Base-by-base conservation (phyloP, 2,329 filamentous ascomycete genomes). In the Leptodontidium sp. region DNA sequence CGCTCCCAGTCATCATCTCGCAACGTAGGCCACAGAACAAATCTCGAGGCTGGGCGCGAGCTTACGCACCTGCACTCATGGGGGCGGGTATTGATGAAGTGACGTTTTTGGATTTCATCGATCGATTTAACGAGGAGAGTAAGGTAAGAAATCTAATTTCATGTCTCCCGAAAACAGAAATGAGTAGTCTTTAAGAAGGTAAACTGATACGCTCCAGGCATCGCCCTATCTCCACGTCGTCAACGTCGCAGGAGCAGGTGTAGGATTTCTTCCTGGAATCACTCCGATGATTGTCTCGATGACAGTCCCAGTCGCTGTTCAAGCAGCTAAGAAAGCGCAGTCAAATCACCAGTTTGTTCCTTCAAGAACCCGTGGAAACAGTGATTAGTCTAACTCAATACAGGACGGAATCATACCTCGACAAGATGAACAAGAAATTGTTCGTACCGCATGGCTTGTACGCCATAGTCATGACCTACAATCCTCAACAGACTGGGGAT, bases 261-360 rank as follows among this genome's bases (percentile, higher is more conserved):
- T 57, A n/a, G 53, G 53, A 35, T 57, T 57, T 38, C 53, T 57
- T 35, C 53, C 53, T 8, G 53, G 53, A 21, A 38, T 57, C 11
- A 57, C 53, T n/a, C 53, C 53, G 2, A 57, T 57, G 53, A 57
- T 57, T 15, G 53, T 57, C 29, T 57, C 53, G 3, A 57, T 57
- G 53, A 29, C 53, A 9, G 53, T 57, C 17, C 53, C 53, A 57
- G 53, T 57, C 5, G 53, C 53, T n/a, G 53, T 57, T 57, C 32
- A 38, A 38, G 53, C 32, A 57, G 53, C 53, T 2, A 57, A 57
- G 32, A 38, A 57, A 57, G 53, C 53, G 29, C 53, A 57, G 17
- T 57, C 53, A 11, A 57, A 38, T 57, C 53, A 57, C 8, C 53
- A 57, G 53, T 57, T 14, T 7, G 29, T 38, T 14, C 9, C 9